Base-by-base conservation (phyloP, 805 yeast species). In the Kurtzmaniella fragi region DNA sequence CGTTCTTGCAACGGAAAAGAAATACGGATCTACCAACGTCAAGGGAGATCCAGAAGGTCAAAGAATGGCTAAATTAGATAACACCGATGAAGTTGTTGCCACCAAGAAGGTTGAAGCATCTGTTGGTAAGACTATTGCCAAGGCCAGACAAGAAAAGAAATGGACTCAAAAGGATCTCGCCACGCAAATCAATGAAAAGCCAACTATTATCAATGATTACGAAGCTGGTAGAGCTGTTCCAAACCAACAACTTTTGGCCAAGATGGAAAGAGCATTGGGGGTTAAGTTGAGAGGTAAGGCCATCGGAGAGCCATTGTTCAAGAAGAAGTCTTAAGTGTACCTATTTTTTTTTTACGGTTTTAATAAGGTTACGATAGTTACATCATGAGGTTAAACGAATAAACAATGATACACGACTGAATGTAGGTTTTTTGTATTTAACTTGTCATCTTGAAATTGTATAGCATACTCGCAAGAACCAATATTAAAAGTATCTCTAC, bases 151-250 rank as follows among this genome's bases (percentile, higher is more conserved):
- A 54, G 96, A 86, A 43, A 88, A 89, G 74, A 78, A 79, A 56
- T 61, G 90, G 59, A 83, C 97, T 8, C 99, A 93, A 67, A 93
- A 93, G 75, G 99, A 93, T 54, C 76, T 93, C 55, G 99, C 99
- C 53, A 88, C 96, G 41, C 85, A 84, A 62, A 77, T 91, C 57
- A 91, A 90, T 62, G 99, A 93, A 70, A 93, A 93, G 73, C 96
- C 97, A 45, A 88, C 82, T 50, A 84, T 93, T 44, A 81, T 93
- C 57, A 90, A 88, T 65, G 99, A 93, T 59, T 93, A 93, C 65
- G 99, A 93, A 71, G 86, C 95, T 41, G 97, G 96, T 43, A 81
- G 95, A 60, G 99, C 96, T 33, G 79, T 84, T 49, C 99, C 99
- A 42, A 90, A 87, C 71, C 99, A 93, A 72, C 98, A 90, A 67